A percentile compares a stretch with the other conserved stretches of the same genome.
phyloP scores from a whole-genome alignment of 495 filamentous ascomycete species.

The Aspergillus nanangensis region DNA sequence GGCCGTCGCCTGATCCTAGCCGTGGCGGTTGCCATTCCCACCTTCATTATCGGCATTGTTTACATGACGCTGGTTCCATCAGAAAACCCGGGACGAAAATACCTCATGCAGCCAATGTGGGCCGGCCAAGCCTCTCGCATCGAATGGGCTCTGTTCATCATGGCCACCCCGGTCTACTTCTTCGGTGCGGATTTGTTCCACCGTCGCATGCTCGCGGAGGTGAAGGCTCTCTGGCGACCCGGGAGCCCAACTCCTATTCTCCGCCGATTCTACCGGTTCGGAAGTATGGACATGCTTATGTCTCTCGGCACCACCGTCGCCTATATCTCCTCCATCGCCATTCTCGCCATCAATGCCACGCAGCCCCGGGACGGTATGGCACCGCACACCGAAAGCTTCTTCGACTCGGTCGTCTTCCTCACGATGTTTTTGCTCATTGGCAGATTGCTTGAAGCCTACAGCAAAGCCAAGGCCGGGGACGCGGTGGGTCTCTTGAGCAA shows the following conservation, averaged over 20 bases:
- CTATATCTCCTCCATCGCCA: conserved; percentile 77
- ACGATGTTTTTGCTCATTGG: conserved; percentile 86
- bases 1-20: conserved; percentile 64
- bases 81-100: conserved; percentile 49
- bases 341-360: conserved; percentile 67
- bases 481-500: conserved; percentile 77
- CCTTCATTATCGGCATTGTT: conserved; percentile 85
- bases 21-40: conserved; percentile 73
- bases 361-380: conserved; percentile 26
- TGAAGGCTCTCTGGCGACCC: conserved; percentile 72
- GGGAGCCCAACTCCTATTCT: conserved; percentile 71
- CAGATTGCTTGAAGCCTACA: conserved; percentile 82
- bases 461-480: conserved; percentile 87
- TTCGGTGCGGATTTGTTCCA: conserved; percentile 88
- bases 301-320: conserved; percentile 85
- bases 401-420: conserved; percentile 91
- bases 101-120: conserved; percentile 67
- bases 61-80: conserved; percentile 78
- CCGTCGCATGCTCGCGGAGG: conserved; percentile 70
- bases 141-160: conserved; percentile 79
- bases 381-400: conserved; percentile 67
- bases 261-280: conserved; percentile 82
- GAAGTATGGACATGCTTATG: conserved; percentile 94
- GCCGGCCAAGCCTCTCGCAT: conserved; percentile 68
- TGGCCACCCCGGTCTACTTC: conserved; percentile 87